Base-by-base conservation (phyloP, 768 basidiomycete species). In the Hygrophorus pudorinus region DNA sequence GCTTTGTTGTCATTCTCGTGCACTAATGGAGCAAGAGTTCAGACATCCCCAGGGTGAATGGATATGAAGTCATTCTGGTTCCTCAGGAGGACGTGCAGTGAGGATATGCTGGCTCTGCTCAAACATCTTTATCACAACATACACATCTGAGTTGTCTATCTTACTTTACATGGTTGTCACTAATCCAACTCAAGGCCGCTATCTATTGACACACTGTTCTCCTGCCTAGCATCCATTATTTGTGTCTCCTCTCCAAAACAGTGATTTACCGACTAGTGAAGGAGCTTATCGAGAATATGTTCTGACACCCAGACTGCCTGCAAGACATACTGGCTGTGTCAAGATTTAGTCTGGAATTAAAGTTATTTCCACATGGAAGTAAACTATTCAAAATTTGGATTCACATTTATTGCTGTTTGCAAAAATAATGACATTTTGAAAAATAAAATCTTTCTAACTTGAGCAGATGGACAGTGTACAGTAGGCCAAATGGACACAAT, bases 51-150 rank as follows among this genome's bases (percentile, higher is more conserved):
- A 30, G 34, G 6, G 38, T 40, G n/a, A 31, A 14, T 31, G 41
- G 31, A 10, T 31, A 16, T 16, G 24, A 20, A 14, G 13, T 42
- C 20, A 27, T 42, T 24, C 31, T 17, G 38, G 39, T 43, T 34
- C 39, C 44, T 11, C 11, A 17, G n/a, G 21, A 18, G n/a, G n/a
- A n/a, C n/a, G n/a, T n/a, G 14, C 31, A 59, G 64, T 13, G 53
- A 58, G 34, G 81, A 85, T 55, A 66, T 82, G 5, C 71, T 73
- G 38, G 66, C 63, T 1, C 57, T 86, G 38, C 60, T 85, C n/a
- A 68, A 69, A 46, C 73, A 82, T 59, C 54, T 85, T 24, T 85
- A 85, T 55, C 76, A 82, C 53, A 76, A 84, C 53, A 58, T 58
- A 83, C 85, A 60, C 68, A 79, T 73, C 31, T 24, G 37, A 45